phyloP scores from a whole-genome alignment of 768 basidiomycete species.

The Tricholoma hemisulphureum region DNA sequence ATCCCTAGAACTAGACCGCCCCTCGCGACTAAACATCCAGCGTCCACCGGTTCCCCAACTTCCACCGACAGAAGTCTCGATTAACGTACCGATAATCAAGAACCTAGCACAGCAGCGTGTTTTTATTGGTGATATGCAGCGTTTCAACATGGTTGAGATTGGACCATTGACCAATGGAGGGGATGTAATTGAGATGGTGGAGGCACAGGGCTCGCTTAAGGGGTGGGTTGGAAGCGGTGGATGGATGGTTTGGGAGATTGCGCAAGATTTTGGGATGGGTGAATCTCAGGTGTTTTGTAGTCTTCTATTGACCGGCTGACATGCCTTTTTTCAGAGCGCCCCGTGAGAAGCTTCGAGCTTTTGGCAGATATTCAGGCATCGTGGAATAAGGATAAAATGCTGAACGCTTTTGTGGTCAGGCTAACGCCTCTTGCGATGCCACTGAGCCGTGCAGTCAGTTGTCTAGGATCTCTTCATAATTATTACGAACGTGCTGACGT shows the following conservation, averaged over 20 bases:
- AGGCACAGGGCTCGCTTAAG: slow-evolving; percentile 63
- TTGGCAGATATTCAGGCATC: slow-evolving; percentile 75
- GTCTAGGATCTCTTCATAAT: not conserved
- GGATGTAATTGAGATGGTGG: slow-evolving; percentile 67
- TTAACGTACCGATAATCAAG: slow-evolving; percentile 26
- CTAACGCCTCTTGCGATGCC: slow-evolving; percentile 61
- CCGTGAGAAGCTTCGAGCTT: slow-evolving; percentile 85
- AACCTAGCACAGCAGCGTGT: slow-evolving; percentile 61
- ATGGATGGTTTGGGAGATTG: slow-evolving; percentile 91
- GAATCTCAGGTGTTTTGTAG: slow-evolving; percentile 22
- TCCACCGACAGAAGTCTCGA: slow-evolving; percentile 32
- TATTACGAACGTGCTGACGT: slow-evolving; percentile 7
- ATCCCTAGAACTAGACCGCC: slow-evolving; percentile 24
- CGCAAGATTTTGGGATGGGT: slow-evolving; percentile 94
- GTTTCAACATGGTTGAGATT: slow-evolving; percentile 74
- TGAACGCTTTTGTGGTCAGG: slow-evolving; percentile 81
- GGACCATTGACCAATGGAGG: slow-evolving; percentile 63
- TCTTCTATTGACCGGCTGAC: slow-evolving; percentile 8
- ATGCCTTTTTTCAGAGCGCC: slow-evolving; percentile 64
- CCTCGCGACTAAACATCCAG: slow-evolving; percentile 20
- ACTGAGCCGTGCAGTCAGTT: slow-evolving; percentile 59
- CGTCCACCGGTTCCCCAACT: slow-evolving; percentile 40
- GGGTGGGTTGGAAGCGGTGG: slow-evolving; percentile 57
- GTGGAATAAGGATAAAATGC: slow-evolving; percentile 82
- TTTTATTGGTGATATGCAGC: slow-evolving; percentile 75